Conservation (phyloP, 306 rosid genomes). For the Albizia julibrissin region DNA sequence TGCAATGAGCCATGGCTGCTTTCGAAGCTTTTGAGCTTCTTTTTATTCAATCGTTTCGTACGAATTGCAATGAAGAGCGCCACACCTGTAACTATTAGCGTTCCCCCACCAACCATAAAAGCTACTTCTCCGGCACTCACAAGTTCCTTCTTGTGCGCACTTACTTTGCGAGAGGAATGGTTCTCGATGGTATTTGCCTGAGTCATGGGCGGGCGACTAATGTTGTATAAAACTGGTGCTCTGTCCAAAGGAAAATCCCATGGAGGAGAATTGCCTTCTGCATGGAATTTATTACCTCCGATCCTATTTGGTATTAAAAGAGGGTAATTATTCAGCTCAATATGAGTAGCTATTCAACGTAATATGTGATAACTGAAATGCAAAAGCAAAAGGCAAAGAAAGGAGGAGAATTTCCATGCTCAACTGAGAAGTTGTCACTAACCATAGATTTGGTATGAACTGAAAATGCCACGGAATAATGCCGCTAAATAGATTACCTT, state of each 20-base stretch:
- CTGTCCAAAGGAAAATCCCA: conserved; percentile 75
- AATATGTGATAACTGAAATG: neutral
- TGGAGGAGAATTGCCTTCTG: conserved; percentile 63
- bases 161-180: conserved; percentile 42
- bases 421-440: conserved; percentile 27
- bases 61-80: conserved; percentile 56
- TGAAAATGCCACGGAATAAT: conserved; percentile 76
- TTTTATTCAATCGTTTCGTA: conserved; percentile 43
- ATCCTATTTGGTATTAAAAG: conserved; percentile 52
- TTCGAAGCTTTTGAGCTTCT: conserved; percentile 41
- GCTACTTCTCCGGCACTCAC: conserved; percentile 77
- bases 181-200: conserved; percentile 79
- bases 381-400: conserved; percentile 24
- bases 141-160: conserved; percentile 53
- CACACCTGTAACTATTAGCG: conserved; percentile 62
- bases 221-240: conserved; percentile 48
- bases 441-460: conserved; percentile 86
- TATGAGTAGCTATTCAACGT: neutral
- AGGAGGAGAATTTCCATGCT: neutral
- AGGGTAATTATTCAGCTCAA: conserved; percentile 3
- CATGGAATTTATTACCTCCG: conserved; percentile 74
- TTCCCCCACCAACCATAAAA: conserved; percentile 67
- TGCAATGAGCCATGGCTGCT: conserved; percentile 38
- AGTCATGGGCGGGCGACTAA: conserved; percentile 64
- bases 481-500: conserved; percentile 84